A percentile compares a stretch with the other conserved stretches of the same genome.
Conservation (phyloP, 805 yeast genomes). For the Maudiozyma turicensis region DNA sequence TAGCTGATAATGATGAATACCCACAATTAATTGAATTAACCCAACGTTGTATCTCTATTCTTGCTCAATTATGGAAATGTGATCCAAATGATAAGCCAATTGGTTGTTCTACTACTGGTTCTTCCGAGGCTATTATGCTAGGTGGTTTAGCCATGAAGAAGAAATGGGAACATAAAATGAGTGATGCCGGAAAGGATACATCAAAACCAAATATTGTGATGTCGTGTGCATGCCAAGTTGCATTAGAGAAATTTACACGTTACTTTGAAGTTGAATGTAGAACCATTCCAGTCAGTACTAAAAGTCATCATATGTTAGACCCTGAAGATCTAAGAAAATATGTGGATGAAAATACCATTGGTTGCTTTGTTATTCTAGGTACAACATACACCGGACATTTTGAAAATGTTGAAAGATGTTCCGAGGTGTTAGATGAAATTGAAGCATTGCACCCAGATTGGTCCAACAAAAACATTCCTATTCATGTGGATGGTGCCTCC, state of each 20-base stretch:
- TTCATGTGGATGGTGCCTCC: conserved; percentile 90
- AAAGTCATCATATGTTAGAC: conserved; percentile 58
- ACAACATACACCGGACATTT: conserved; percentile 91
- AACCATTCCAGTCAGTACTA: conserved; percentile 53
- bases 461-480: conserved; percentile 49
- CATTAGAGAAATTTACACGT: conserved; percentile 86
- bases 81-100: conserved; percentile 40
- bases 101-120: conserved; percentile 91
- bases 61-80: conserved; percentile 76
- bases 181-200: conserved; percentile 46
- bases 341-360: conserved; percentile 87
- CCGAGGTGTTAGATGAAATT: conserved; percentile 56
- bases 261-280: conserved; percentile 88
- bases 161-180: conserved; percentile 66
- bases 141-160: conserved; percentile 92
- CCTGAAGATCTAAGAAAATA: conserved; percentile 46
- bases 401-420: conserved; percentile 59
- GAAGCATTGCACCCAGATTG: conserved; percentile 32
- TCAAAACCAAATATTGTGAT: conserved; percentile 75
- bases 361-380: conserved; percentile 79
- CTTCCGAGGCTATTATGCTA: conserved; percentile 87
- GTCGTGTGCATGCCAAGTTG: conserved; percentile 92
- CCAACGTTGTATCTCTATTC: conserved; percentile 69
- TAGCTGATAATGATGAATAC: conserved; percentile 91
- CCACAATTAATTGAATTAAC: conserved; percentile 77